Percentiles rank a stretch among this genome's conserved stretches.
Evolutionary conservation across 2,329 filamentous ascomycete genomes (phyloP).

Genomic region (Rutstroemia sp.): DNA sequence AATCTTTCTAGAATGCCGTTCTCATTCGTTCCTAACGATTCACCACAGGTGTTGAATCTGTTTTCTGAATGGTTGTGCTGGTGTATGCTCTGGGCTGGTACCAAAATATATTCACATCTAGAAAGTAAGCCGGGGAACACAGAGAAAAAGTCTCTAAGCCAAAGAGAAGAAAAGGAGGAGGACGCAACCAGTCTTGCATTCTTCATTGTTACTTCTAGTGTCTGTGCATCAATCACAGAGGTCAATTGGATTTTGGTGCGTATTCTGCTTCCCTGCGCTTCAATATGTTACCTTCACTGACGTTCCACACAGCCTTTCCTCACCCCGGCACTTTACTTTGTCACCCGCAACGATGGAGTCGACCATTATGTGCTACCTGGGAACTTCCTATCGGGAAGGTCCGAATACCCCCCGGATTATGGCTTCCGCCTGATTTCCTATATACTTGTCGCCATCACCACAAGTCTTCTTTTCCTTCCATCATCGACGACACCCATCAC

Average conservation of each 20-base stretch:
- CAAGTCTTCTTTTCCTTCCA: constrained; percentile 4
- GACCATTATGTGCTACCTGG: neutral
- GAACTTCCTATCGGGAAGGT: neutral
- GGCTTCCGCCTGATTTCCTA: constrained; percentile 1
- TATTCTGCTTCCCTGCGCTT: neutral
- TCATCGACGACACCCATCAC: neutral
- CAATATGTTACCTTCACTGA: neutral
- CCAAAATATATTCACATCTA: constrained; percentile 3
- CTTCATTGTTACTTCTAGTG: constrained; percentile 4
- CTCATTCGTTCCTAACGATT: neutral
- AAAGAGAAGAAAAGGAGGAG: neutral
- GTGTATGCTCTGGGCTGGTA: constrained; percentile 8
- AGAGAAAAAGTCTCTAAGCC: neutral
- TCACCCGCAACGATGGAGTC: neutral
- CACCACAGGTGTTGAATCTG: neutral
- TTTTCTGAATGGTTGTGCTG: constrained; percentile 4
- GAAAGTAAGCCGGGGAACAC: neutral
- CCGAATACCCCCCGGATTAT: neutral
- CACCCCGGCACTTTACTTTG: constrained; percentile 7
- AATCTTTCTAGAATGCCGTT: constrained; percentile 5
- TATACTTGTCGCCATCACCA: constrained; percentile 4
- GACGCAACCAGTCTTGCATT: constrained; percentile 7
- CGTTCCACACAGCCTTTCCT: constrained; percentile 1
- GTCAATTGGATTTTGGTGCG: constrained; percentile 8
- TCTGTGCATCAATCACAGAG: constrained; percentile 4